Evolutionary conservation across 2,329 filamentous ascomycete genomes (phyloP).

Genomic region (Hymenoscyphus albidus): DNA sequence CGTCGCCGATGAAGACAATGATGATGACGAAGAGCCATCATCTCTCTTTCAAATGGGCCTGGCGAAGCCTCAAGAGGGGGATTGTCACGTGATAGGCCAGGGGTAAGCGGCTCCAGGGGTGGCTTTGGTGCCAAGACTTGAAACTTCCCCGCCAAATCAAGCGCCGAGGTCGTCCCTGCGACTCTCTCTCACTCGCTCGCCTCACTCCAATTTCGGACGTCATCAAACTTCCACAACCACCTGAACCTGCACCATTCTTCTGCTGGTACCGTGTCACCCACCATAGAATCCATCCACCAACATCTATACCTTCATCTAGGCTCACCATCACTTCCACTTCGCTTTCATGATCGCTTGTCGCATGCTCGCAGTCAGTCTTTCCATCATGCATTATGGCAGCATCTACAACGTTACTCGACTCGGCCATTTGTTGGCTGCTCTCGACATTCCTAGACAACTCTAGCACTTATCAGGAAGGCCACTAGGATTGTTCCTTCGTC

Average conservation of each 20-base stretch:
- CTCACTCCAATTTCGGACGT: too few relatives aligned
- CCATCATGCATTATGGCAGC: background rate
- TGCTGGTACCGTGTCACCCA: too few relatives aligned
- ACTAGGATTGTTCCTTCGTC: background rate
- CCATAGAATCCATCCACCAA: background rate
- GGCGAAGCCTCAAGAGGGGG: too few relatives aligned
- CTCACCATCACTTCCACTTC: background rate
- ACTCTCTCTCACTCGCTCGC: too few relatives aligned
- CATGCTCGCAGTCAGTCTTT: background rate
- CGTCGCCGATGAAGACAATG: background rate
- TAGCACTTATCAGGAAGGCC: conserved; percentile 7
- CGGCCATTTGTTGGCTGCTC: background rate
- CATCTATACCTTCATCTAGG: background rate
- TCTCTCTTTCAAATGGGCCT: background rate
- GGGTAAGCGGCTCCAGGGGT: too few relatives aligned
- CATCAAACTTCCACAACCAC: too few relatives aligned
- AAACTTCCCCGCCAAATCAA: too few relatives aligned
- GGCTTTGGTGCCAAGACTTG: too few relatives aligned
- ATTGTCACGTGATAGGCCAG: too few relatives aligned
- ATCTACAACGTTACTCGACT: conserved; percentile 7
- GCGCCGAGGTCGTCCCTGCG: too few relatives aligned
- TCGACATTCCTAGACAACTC: background rate
- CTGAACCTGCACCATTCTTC: too few relatives aligned
- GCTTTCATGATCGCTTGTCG: background rate
- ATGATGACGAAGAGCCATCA: background rate